Evolutionary conservation across 192 early-diverging fungal genomes (phyloP), one percentile per base, ranked within the genome.

Genomic region (Gaertneriomyces sp.): DNA sequence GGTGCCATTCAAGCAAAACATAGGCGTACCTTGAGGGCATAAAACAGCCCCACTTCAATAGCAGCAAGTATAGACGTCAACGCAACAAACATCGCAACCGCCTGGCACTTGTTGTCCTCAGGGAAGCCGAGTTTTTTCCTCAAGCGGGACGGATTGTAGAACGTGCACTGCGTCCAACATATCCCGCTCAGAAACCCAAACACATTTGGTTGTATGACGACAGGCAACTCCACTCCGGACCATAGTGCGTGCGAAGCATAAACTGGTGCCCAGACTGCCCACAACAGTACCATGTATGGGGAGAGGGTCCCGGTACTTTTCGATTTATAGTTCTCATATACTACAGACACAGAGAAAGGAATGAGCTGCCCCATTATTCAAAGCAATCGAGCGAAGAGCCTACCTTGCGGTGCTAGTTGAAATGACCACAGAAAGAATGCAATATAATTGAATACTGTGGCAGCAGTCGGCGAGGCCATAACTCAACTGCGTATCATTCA

Each of bases 321-420:
- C 5, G 20, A 10, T 33, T 61, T 60, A 52, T 57, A 62, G 40
- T 55, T 67, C 43, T 64, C 47, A 17, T 47, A 33, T 25, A 42
- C 66, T 68, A 47, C 19, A 44, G 63, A 14, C 10, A 41, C 4
- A 16, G 17, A 38, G 53, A 10, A 39, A 12, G 17, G 49, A 51
- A 6, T 51, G 49, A 6, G 49, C 20, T 51, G n/a, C 49, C 14
- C 3, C 0, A 25, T 12, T 0, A 54, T 25, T 6, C 9, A 38
- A 25, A 33, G 6, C 10, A 14, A 17, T 64, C 16, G 3, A 61
- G 57, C 45, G 12, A 17, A 61, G 57, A n/a, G 6, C 55, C 40
- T 55, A 70, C 68, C 68, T 57, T 70, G 68, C 0, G 68, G 68
- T 40, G 64, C 51, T 8, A 70, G 49, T 42, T 70, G 60, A 45